These are phyloP conservation scores for Epichloe sibirici DNA, from an alignment of 2,329 filamentous ascomycete species.

Conservation along the genomic window DNA sequence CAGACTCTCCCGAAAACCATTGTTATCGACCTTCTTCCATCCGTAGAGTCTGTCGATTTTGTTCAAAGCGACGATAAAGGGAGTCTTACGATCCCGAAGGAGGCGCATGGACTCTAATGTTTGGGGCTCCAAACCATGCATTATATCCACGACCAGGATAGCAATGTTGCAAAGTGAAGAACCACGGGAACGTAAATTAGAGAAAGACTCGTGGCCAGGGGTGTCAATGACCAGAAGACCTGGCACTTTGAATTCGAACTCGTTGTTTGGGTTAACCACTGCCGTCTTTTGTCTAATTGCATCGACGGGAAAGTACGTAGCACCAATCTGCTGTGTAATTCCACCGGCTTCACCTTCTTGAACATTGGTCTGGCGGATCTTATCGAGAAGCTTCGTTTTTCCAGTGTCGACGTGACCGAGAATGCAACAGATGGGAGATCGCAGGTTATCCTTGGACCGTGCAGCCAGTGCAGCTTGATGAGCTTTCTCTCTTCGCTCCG, in stretches of 20 bases:
- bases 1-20: slow-evolving; percentile 90
- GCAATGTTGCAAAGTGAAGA: slow-evolving; percentile 99
- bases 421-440: slow-evolving; percentile 98
- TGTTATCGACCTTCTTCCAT: slow-evolving; percentile 98
- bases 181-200: slow-evolving; percentile 89
- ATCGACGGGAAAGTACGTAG: slow-evolving; percentile 95
- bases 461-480: slow-evolving; percentile 87
- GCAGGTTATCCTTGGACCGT: slow-evolving; percentile 84
- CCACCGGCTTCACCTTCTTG: slow-evolving; percentile 98
- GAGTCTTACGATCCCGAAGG: slow-evolving; percentile 84
- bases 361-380: slow-evolving; percentile 95
- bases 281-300: slow-evolving; percentile 84
- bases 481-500: slow-evolving; percentile 76
- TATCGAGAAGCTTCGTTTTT: slow-evolving; percentile 98
- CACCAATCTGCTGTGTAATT: slow-evolving; percentile 99
- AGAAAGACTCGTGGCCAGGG: slow-evolving; percentile 99
- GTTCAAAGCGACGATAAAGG: slow-evolving; percentile 97
- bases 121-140: slow-evolving; percentile 97
- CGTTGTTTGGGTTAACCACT: slow-evolving; percentile 81
- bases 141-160: slow-evolving; percentile 97
- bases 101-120: slow-evolving; percentile 95
- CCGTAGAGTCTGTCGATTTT: slow-evolving; percentile 99
- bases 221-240: slow-evolving; percentile 96
- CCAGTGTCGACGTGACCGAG: slow-evolving; percentile 99
- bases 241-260: slow-evolving; percentile 94